phyloP scores from a whole-genome alignment of 163 green algal genomes.

The Chlorella variabilis region DNA sequence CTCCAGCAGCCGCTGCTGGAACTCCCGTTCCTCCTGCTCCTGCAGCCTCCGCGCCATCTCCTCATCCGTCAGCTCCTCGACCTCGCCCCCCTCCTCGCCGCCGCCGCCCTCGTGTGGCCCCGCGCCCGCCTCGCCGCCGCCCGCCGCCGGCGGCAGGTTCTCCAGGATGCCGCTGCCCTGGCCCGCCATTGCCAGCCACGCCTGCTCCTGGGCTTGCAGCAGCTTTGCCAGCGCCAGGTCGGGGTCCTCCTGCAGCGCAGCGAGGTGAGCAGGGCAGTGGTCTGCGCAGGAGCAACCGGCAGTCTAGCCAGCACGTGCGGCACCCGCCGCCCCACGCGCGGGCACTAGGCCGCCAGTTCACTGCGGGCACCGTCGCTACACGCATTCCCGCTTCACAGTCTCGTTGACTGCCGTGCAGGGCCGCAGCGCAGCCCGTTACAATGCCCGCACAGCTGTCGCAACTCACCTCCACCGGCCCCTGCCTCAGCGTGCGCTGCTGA shows the following conservation, averaged over 20 bases:
- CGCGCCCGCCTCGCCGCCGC: background rate
- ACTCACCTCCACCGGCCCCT: background rate
- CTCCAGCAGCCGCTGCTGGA: slow-evolving; percentile 52
- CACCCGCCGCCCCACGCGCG: too few species aligned
- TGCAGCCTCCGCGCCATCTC: slow-evolving; percentile 50
- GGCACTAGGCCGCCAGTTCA: too few species aligned
- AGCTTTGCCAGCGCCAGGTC: slow-evolving; percentile 64
- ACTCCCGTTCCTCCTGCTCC: slow-evolving; percentile 52
- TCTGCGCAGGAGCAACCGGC: too few species aligned
- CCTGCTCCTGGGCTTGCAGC: slow-evolving; percentile 64
- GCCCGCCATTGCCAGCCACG: slow-evolving; percentile 44
- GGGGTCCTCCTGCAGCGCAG: slow-evolving; percentile 43
- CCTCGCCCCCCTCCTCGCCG: background rate
- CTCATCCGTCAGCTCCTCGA: slow-evolving; percentile 41
- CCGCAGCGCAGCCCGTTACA: too few species aligned
- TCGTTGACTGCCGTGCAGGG: too few species aligned
- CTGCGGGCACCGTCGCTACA: too few species aligned
- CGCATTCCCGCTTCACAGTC: too few species aligned
- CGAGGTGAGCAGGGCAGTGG: too few species aligned
- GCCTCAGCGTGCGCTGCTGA: background rate
- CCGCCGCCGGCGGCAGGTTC: background rate
- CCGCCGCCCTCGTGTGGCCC: background rate
- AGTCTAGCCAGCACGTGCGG: too few species aligned
- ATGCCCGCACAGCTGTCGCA: too few species aligned
- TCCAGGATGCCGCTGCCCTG: background rate